Evolutionary conservation across 2,329 filamentous ascomycete genomes (phyloP).

Genomic region (Botrytis cinerea): DNA sequence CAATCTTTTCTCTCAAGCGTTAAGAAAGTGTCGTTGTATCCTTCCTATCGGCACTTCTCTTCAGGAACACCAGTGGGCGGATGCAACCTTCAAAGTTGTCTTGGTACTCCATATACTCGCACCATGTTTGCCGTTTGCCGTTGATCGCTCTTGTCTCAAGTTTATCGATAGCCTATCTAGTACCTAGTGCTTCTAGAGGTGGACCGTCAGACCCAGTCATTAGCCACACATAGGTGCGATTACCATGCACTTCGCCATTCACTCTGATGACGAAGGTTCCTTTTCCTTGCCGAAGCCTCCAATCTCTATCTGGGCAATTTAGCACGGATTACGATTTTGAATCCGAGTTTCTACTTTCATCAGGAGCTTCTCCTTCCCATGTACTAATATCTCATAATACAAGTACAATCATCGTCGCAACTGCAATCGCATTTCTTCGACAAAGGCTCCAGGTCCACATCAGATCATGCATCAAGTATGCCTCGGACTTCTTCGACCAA

Average conservation of each 20-base stretch:
- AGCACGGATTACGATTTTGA: not conserved
- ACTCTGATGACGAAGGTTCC: constrained; percentile 4
- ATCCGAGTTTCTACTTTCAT: not conserved
- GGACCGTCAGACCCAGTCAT: constrained; percentile 2
- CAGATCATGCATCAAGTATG: constrained; percentile 37
- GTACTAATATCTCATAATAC: not conserved
- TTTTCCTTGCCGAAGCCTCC: not conserved
- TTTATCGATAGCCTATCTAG: constrained; percentile 8
- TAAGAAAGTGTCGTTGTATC: not conserved
- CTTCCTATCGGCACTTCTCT: not conserved
- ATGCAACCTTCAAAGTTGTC: not conserved
- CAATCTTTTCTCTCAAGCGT: not conserved
- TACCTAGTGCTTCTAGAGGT: not conserved
- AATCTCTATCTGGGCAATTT: not conserved
- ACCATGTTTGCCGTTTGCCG: not conserved
- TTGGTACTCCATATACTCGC: not conserved
- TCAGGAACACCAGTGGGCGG: not conserved
- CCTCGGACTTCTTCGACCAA: constrained; percentile 30
- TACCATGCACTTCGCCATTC: not conserved
- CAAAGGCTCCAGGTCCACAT: not conserved
- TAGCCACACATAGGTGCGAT: not conserved
- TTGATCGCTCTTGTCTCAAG: constrained; percentile 4
- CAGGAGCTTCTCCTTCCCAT: not conserved
- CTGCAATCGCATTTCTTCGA: not conserved
- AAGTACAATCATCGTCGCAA: not conserved